Evolutionary conservation across 208 protist genomes (phyloP).

Genomic region (Trypanosoma boissoni): DNA sequence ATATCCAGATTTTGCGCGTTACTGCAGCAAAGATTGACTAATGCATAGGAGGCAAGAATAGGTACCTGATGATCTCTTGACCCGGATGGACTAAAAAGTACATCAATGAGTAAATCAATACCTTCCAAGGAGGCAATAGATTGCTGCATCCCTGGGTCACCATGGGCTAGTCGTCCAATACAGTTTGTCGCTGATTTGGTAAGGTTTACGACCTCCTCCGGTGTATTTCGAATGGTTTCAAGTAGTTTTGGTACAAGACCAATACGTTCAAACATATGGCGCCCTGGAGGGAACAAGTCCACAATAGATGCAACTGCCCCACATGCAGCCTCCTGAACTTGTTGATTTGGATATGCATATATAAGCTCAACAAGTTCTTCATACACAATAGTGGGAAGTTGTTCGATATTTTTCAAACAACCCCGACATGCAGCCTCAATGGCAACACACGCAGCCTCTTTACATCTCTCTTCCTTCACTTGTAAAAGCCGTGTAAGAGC

Average conservation of each 20-base stretch:
- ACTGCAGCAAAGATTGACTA: slow-evolving; percentile 91
- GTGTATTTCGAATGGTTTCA: slow-evolving; percentile 79
- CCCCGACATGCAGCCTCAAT: slow-evolving; percentile 82
- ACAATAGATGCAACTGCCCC: slow-evolving; percentile 82
- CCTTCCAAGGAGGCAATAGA: slow-evolving; percentile 74
- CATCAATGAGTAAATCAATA: slow-evolving; percentile 83
- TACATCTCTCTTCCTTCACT: slow-evolving; percentile 88
- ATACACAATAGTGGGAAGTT: slow-evolving; percentile 55
- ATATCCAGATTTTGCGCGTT: slow-evolving; percentile 69
- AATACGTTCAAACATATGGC: slow-evolving; percentile 52
- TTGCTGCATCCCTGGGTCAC: slow-evolving; percentile 70
- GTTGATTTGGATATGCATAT: slow-evolving; percentile 87
- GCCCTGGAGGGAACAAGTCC: slow-evolving; percentile 62
- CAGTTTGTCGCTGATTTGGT: slow-evolving; percentile 88
- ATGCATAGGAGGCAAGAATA: slow-evolving; percentile 86
- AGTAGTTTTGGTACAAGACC: slow-evolving; percentile 86
- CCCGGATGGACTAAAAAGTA: slow-evolving; percentile 79
- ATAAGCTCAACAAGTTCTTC: slow-evolving; percentile 75
- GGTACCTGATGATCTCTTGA: slow-evolving; percentile 88
- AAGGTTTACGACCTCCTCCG: slow-evolving; percentile 84
- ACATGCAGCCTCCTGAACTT: slow-evolving; percentile 90
- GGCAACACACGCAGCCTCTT: slow-evolving; percentile 85
- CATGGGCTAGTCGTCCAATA: slow-evolving; percentile 84
- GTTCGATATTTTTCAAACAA: slow-evolving; percentile 68
- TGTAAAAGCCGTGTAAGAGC: slow-evolving; percentile 69